Evolutionary conservation across 2,329 filamentous ascomycete genomes (phyloP), one percentile per base, ranked within the genome.

Genomic region (Arthrobotrys iridis): DNA sequence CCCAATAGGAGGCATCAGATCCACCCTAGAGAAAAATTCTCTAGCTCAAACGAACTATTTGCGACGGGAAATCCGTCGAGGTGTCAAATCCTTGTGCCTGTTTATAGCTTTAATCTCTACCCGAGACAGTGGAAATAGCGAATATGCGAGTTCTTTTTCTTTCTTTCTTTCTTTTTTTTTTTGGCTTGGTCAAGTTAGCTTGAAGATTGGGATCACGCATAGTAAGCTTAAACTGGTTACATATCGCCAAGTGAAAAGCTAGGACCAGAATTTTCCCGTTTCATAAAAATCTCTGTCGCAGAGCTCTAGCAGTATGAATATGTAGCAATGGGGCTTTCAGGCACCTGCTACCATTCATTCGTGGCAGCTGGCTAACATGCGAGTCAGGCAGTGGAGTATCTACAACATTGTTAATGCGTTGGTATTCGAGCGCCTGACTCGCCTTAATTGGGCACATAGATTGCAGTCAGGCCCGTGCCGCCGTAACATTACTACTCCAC

Each of bases 101-200:
- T 55, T 35, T 30, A 55, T 37, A 24, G 50, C 30, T 13, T 48
- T 68, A 68, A 75, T 75, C 64, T 75, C 71, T 59, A 75, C 41
- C 71, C 71, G 71, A 75, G 71, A 75, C 63, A 75, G 30, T 30
- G 30, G 37, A 11, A 48, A 45, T 26, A 64, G 59, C 59, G 28
- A 48, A 35, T n/a, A 20, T 28, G 62, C 62, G 33, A 46, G 62
- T 20, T 43, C 50, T 48, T n/a, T 40, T 20, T 13, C 5, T 3
- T 22, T 20, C 3, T n/a, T n/a, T n/a, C n/a, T n/a, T n/a, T n/a
- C n/a, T n/a, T n/a, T n/a, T n/a, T n/a, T n/a, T n/a, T n/a, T n/a
- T n/a, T n/a, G n/a, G n/a, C n/a, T n/a, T n/a, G n/a, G 24, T 8
- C 50, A 55, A 37, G 50, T 37, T 55, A 55, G 50, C 50, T 55